These are phyloP conservation scores for Entophlyctis luteolus DNA, from an alignment of 192 early-diverging fungal species.

Conservation along the genomic window DNA sequence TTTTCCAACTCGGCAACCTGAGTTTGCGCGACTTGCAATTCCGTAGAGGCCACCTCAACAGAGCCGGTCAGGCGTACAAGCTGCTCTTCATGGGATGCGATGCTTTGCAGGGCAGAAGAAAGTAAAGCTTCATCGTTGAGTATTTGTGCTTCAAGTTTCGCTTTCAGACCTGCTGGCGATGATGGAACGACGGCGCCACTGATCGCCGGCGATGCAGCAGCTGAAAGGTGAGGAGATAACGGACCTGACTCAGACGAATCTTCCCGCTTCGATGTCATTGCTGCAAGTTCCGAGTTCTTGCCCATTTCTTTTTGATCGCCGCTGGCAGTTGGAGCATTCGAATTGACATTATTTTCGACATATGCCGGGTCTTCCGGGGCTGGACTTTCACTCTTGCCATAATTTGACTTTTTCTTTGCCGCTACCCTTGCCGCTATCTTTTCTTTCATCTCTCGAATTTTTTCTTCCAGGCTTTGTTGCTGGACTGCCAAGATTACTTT, in stretches of 20 bases:
- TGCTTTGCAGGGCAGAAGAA: neutral
- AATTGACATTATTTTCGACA: too few species aligned
- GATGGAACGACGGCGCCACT: neutral
- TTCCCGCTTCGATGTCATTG: neutral
- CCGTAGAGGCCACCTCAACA: neutral
- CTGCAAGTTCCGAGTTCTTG: neutral
- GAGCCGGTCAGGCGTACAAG: neutral
- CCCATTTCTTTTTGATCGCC: too few species aligned
- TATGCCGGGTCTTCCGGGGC: too few species aligned
- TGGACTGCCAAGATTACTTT: neutral
- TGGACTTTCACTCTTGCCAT: too few species aligned
- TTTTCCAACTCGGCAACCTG: neutral
- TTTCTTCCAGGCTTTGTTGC: neutral
- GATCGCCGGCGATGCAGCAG: neutral
- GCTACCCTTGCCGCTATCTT: neutral
- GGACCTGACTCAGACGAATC: neutral
- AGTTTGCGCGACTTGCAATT: neutral
- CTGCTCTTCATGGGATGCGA: neutral
- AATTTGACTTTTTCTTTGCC: neutral
- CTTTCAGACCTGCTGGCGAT: neutral
- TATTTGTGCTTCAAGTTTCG: slow-evolving; percentile 3
- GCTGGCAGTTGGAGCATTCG: too few species aligned
- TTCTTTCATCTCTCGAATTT: slow-evolving; percentile 6
- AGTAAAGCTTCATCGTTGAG: neutral
- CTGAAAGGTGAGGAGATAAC: neutral